phyloP scores from a whole-genome alignment of 2,329 filamentous ascomycete species.

The Verticillium dahliae region DNA sequence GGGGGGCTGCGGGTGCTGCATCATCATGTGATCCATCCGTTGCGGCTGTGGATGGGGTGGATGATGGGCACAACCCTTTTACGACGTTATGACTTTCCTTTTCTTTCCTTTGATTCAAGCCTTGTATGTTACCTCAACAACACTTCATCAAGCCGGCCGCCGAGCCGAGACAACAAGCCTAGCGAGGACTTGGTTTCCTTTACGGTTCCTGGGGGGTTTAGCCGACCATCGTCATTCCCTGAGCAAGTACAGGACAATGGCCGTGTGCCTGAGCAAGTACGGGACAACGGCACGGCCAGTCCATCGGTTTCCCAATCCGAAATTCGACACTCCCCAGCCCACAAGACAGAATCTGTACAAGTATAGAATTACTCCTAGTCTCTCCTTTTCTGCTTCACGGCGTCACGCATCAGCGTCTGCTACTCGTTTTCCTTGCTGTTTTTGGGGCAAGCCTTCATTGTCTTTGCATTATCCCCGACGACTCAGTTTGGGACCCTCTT shows the following conservation, averaged over 20 bases:
- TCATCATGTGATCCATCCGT: slow-evolving; percentile 35
- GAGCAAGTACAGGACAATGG: neutral
- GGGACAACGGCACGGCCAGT: neutral
- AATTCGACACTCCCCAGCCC: slow-evolving; percentile 1
- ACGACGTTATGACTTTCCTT: slow-evolving; percentile 15
- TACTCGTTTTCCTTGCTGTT: neutral
- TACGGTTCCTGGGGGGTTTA: neutral
- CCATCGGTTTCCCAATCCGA: neutral
- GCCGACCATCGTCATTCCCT: neutral
- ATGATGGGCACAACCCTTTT: neutral
- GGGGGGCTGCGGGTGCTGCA: slow-evolving; percentile 42
- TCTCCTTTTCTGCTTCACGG: neutral
- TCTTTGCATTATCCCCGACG: neutral
- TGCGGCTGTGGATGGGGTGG: neutral
- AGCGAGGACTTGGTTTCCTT: slow-evolving; percentile 5
- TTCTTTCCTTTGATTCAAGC: slow-evolving; percentile 9
- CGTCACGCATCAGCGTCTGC: neutral
- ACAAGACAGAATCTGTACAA: neutral
- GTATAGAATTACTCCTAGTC: neutral
- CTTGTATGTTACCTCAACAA: slow-evolving; percentile 8
- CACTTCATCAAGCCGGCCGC: slow-evolving; percentile 5
- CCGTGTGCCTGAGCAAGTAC: neutral
- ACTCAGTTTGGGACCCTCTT: neutral
- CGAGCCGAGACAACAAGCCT: neutral
- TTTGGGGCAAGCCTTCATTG: neutral